Evolutionary conservation across 805 yeast species (phyloP), one percentile per base, ranked within the genome.

Genomic region (Vanderwaltozyma polyspora): DNA sequence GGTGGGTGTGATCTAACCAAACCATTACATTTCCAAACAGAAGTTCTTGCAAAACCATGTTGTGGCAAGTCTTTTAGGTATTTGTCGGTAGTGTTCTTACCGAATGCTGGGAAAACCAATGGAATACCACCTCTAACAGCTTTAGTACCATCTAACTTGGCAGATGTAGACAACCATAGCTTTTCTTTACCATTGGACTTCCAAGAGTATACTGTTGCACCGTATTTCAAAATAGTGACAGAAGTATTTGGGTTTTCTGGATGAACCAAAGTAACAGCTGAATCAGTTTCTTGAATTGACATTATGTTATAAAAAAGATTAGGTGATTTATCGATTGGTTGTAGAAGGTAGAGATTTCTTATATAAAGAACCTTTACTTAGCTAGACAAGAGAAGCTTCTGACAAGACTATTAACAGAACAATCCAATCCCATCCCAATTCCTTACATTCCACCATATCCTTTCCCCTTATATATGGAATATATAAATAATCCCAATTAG

Each of bases 91-190:
- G 67, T 64, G 44, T 76, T 54, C 42, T 72, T 85, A 36, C 96
- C 96, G 51, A 80, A 80, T 2, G 77, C 81, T 2, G 96, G 97
- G 68, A 89, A 89, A 8, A 87, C 96, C 14, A 87, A 63, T 9
- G 97, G 97, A 33, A 87, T 82, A 30, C 97, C 97, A 42, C 97
- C 97, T 55, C 97, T 73, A n/a, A 87, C 95, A 1, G 96, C 91
- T 52, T 79, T 80, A 29, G 87, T 62, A 5, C 96, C 95, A 51
- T 87, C 96, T 40, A 87, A 62, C 47, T 76, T 74, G 29, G 95
- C 94, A 25, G 70, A 85, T 7, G 63, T 54, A 4, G 77, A 70
- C 19, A 78, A 63, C 91, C 94, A 87, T 36, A 87, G 66, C 59
- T 82, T 85, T 55, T 87, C 95, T 33, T 64, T 57, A 22, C 79